These are phyloP conservation scores for Penicillium sp. DNA, from an alignment of 2,329 filamentous ascomycete genomes.

Conservation along the genomic window DNA sequence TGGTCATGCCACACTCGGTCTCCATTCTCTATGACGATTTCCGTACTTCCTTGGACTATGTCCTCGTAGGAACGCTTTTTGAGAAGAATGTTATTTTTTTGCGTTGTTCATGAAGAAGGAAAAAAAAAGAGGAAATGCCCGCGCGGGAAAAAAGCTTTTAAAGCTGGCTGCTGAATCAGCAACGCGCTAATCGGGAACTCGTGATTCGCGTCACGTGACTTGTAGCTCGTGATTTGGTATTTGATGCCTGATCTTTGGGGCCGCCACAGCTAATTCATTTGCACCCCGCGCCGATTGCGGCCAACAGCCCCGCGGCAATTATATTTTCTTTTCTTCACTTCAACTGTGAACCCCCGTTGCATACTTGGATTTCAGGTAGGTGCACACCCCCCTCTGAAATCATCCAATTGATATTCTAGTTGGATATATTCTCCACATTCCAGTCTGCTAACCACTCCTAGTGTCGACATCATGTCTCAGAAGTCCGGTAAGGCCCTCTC, in stretches of 20 bases:
- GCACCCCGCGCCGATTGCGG: slow-evolving; percentile 25
- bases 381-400: slow-evolving; percentile 2
- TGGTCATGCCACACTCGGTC: slow-evolving; percentile 44
- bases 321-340: slow-evolving; percentile 25
- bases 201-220: slow-evolving; percentile 6
- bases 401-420: slow-evolving; percentile 7
- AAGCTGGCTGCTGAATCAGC: slow-evolving; percentile 19
- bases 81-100: slow-evolving; percentile 57
- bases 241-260: not conserved
- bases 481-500: slow-evolving; percentile 43
- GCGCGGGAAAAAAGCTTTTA: slow-evolving; percentile 22
- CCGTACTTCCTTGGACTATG: slow-evolving; percentile 58
- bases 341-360: slow-evolving; percentile 17
- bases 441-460: slow-evolving; percentile 18
- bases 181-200: not conserved
- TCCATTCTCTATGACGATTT: slow-evolving; percentile 64
- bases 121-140: slow-evolving; percentile 35
- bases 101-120: slow-evolving; percentile 60
- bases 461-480: slow-evolving; percentile 42
- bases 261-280: too few species aligned
- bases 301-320: slow-evolving; percentile 27
- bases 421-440: not conserved
- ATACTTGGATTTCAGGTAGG: slow-evolving; percentile 24
- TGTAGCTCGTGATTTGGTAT: too few species aligned
- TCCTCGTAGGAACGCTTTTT: slow-evolving; percentile 63